A percentile compares a stretch with the other conserved stretches of the same genome.
Evolutionary conservation across 2,329 filamentous ascomycete species (phyloP).

Genomic region (Xylariaceae sp.): DNA sequence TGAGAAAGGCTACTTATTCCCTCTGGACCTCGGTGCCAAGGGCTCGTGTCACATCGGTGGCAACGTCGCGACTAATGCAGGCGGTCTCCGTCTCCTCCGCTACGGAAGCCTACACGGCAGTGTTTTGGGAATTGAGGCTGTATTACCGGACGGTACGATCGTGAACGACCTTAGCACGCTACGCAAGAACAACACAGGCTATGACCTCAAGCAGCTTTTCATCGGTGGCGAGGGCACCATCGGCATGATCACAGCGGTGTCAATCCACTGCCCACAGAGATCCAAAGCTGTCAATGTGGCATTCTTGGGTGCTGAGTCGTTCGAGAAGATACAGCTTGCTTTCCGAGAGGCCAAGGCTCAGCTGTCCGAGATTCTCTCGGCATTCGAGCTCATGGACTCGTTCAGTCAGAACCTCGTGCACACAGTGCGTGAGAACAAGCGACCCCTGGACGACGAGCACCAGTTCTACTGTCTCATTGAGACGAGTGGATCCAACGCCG

Average conservation of each 20-base stretch:
- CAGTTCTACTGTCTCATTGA: slow-evolving; percentile 97
- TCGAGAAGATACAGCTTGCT: slow-evolving; percentile 79
- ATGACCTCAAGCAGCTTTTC: slow-evolving; percentile 74
- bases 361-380: slow-evolving; percentile 90
- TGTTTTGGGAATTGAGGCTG: slow-evolving; percentile 87
- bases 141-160: slow-evolving; percentile 88
- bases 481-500: slow-evolving; percentile 89
- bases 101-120: slow-evolving; percentile 94
- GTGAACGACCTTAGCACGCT: slow-evolving; percentile 83
- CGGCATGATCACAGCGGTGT: slow-evolving; percentile 86
- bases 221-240: slow-evolving; percentile 95
- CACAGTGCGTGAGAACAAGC: slow-evolving; percentile 68
- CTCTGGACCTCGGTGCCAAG: slow-evolving; percentile 94
- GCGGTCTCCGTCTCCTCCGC: slow-evolving; percentile 80
- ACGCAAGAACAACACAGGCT: slow-evolving; percentile 98
- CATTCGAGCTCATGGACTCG: slow-evolving; percentile 95
- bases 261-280: slow-evolving; percentile 83
- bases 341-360: slow-evolving; percentile 87
- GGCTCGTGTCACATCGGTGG: slow-evolving; percentile 95
- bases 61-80: slow-evolving; percentile 93
- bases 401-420: slow-evolving; percentile 75
- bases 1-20: slow-evolving; percentile 83
- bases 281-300: slow-evolving; percentile 90
- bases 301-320: slow-evolving; percentile 87
- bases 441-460: slow-evolving; percentile 76